A percentile compares a stretch with the other conserved stretches of the same genome.
phyloP scores from a whole-genome alignment of 108 stramenopile species.

The Fragilaria radians region DNA sequence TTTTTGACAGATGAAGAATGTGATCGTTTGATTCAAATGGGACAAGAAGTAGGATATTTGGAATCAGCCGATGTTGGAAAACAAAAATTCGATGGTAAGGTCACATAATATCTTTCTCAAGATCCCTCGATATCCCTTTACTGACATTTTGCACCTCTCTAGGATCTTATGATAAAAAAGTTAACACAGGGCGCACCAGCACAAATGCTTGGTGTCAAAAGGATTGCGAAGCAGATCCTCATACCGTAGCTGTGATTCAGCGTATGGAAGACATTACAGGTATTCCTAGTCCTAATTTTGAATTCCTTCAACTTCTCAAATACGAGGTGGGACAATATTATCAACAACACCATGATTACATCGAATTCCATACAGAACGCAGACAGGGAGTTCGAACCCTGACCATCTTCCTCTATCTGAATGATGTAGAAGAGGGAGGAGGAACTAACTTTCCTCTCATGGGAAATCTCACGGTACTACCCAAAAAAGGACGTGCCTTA shows the following conservation, averaged over 20 bases:
- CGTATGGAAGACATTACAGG: conserved; percentile 35
- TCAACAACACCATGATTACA: conserved; percentile 31
- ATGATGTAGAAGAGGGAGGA: conserved; percentile 83
- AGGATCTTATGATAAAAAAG: neutral
- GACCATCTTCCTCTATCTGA: conserved; percentile 65
- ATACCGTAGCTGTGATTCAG: conserved; percentile 12
- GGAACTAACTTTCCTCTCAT: conserved; percentile 71
- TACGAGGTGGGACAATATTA: conserved; percentile 43
- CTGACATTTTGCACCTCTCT: conserved; percentile 15
- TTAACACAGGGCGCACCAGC: conserved; percentile 15
- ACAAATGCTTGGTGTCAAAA: conserved; percentile 80
- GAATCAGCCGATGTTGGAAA: conserved; percentile 61
- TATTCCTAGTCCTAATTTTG: conserved; percentile 19
- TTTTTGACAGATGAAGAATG: conserved; percentile 55
- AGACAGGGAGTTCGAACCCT: conserved; percentile 67
- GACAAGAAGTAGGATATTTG: conserved; percentile 43
- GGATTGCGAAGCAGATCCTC: conserved; percentile 29
- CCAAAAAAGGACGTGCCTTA: conserved; percentile 63
- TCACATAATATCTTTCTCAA: no score
- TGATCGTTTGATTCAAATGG: conserved; percentile 34
- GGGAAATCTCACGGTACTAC: conserved; percentile 48
- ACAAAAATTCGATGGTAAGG: conserved; percentile 29
- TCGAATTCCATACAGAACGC: conserved; percentile 4
- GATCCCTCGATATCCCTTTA: conserved; percentile 6
- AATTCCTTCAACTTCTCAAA: conserved; percentile 43